Percentiles rank a stretch among this genome's conserved stretches.
Evolutionary conservation across 1,139 yeast species (phyloP).

Genomic region (Meyerozyma guilliermondii): DNA sequence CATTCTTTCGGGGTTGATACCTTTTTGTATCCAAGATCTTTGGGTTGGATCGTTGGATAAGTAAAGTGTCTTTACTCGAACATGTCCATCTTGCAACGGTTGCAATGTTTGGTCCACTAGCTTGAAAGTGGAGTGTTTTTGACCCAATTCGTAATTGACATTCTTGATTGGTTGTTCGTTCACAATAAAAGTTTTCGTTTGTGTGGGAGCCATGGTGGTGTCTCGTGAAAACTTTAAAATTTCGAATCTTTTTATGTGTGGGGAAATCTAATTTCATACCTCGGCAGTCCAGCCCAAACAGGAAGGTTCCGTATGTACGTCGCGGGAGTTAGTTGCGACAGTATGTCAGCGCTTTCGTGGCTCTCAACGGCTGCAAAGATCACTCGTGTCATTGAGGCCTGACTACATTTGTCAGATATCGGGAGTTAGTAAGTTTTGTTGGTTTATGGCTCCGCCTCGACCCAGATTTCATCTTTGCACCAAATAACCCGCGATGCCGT

Average conservation of each 20-base stretch:
- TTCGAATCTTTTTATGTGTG: not conserved
- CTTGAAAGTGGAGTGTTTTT: conserved; percentile 32
- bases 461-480: too few relatives aligned
- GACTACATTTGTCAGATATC: too few relatives aligned
- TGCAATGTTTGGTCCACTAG: conserved; percentile 17
- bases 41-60: conserved; percentile 28
- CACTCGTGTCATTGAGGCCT: not conserved
- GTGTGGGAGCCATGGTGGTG: conserved; percentile 5
- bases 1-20: conserved; percentile 13
- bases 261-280: not conserved
- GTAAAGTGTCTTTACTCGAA: conserved; percentile 16
- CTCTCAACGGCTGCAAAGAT: not conserved
- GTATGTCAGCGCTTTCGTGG: not conserved
- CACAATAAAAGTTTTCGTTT: conserved; percentile 9
- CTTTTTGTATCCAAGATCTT: conserved; percentile 21
- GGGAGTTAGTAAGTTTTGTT: too few relatives aligned
- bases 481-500: too few relatives aligned
- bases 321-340: not conserved
- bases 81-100: conserved; percentile 20
- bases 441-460: too few relatives aligned
- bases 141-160: conserved; percentile 20
- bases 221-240: not conserved
- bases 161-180: conserved; percentile 13
- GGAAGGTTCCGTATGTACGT: not conserved
- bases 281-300: not conserved